These are phyloP conservation scores for Lepidium africanum DNA, from an alignment of 345 rosid species.

Conservation along the genomic window DNA sequence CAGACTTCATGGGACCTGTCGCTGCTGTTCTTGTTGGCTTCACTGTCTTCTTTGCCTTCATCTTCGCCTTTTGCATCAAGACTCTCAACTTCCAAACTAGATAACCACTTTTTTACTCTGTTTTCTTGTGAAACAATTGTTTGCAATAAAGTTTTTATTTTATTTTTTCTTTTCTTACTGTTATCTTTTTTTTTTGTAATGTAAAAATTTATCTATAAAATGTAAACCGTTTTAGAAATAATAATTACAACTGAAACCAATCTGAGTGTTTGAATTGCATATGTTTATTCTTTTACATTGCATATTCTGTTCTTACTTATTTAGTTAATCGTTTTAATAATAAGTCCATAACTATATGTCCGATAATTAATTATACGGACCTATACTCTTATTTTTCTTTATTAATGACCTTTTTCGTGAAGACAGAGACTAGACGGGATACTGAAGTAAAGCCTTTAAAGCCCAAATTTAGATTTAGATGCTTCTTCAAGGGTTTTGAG, in stretches of 20 bases:
- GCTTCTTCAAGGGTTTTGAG: conserved; percentile 17
- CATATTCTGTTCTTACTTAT: too few species aligned
- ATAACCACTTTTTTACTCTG: neutral
- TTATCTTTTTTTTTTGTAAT: neutral
- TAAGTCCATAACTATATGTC: too few species aligned
- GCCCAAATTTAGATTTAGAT: conserved; percentile 7
- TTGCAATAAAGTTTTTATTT: neutral
- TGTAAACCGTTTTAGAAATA: neutral
- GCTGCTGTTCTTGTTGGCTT: conserved; percentile 58
- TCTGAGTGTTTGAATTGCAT: neutral
- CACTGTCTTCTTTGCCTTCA: conserved; percentile 57
- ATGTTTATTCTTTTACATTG: too few species aligned
- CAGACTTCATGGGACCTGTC: conserved; percentile 67
- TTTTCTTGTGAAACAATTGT: neutral
- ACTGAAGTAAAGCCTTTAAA: neutral
- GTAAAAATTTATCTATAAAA: neutral
- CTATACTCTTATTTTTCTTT: too few species aligned
- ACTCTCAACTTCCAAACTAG: conserved; percentile 72
- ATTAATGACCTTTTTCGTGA: too few species aligned
- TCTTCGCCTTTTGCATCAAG: conserved; percentile 67
- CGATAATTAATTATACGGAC: too few species aligned
- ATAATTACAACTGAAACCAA: neutral
- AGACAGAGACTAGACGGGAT: neutral
- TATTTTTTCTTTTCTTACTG: neutral
- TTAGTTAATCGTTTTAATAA: too few species aligned